These are phyloP conservation scores for Diaporthe citrichinensis DNA, from an alignment of 2,329 filamentous ascomycete genomes.

Conservation along the genomic window DNA sequence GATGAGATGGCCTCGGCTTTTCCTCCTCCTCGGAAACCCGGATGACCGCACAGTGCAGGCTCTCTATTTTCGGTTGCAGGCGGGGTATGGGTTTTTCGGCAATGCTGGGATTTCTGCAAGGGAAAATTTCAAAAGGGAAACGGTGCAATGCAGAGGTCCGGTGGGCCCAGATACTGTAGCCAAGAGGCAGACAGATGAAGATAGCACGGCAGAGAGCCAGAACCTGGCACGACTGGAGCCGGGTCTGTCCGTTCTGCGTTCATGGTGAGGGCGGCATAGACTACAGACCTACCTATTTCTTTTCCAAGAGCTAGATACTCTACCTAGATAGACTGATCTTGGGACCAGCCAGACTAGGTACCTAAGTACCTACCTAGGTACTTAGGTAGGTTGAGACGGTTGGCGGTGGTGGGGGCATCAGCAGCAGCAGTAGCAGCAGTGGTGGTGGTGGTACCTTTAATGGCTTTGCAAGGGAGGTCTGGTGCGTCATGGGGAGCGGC, in stretches of 20 bases:
- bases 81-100: slow-evolving; percentile 19
- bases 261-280: neutral
- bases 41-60: slow-evolving; percentile 3
- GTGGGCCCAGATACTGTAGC: neutral
- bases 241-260: neutral
- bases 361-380: too few species aligned
- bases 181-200: neutral
- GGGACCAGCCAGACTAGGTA: neutral
- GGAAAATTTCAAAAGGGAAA: slow-evolving; percentile 27
- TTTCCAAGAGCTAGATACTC: neutral
- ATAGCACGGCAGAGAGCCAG: neutral
- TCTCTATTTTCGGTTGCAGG: slow-evolving; percentile 25
- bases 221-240: neutral
- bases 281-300: neutral
- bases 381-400: neutral
- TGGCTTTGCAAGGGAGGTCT: slow-evolving; percentile 20
- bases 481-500: slow-evolving; percentile 17
- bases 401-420: neutral
- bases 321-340: neutral
- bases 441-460: neutral
- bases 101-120: slow-evolving; percentile 24
- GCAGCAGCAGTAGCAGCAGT: too few species aligned
- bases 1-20: slow-evolving; percentile 8
- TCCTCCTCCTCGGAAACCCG: slow-evolving; percentile 10
- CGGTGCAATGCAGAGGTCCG: neutral